A percentile compares a stretch with the other conserved stretches of the same genome.
Conservation (phyloP, 768 basidiomycete genomes). For the Ramaria rubella region DNA sequence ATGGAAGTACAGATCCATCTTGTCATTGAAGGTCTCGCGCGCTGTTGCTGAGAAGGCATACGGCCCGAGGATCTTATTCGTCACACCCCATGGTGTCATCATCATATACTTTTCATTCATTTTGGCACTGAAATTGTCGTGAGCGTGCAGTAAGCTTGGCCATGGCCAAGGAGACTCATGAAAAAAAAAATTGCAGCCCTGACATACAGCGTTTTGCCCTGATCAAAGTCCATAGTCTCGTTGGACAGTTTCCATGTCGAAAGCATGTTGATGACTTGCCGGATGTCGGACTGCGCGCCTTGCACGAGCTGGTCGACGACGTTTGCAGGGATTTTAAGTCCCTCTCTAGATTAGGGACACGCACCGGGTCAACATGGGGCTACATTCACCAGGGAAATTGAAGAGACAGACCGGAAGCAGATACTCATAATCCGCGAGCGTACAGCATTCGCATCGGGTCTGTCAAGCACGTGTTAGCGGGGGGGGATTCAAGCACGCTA, state of each 20-base stretch:
- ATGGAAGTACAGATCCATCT: slow-evolving; percentile 95
- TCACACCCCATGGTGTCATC: slow-evolving; percentile 88
- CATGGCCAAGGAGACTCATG: too few relatives aligned
- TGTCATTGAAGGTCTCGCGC: slow-evolving; percentile 77
- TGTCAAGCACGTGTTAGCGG: slow-evolving; percentile 25
- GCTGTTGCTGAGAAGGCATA: slow-evolving; percentile 82
- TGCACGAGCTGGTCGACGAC: slow-evolving; percentile 88
- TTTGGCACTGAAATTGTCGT: slow-evolving; percentile 49
- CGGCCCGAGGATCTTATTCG: slow-evolving; percentile 84
- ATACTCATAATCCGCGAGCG: slow-evolving; percentile 87
- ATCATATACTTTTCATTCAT: slow-evolving; percentile 91
- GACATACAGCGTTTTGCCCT: slow-evolving; percentile 83
- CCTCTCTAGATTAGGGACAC: slow-evolving; percentile 57
- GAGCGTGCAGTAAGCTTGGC: too few relatives aligned
- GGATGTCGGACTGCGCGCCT: slow-evolving; percentile 91
- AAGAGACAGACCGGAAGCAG: slow-evolving; percentile 66
- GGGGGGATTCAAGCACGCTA: not conserved
- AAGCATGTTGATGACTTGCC: slow-evolving; percentile 96
- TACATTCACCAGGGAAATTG: not conserved
- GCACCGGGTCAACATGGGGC: not conserved
- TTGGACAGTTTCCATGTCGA: slow-evolving; percentile 93
- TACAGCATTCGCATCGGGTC: slow-evolving; percentile 69
- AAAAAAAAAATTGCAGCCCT: not conserved
- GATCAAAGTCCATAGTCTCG: slow-evolving; percentile 79
- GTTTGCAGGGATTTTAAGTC: slow-evolving; percentile 84